A percentile compares a stretch with the other conserved stretches of the same genome.
Conservation (phyloP, 2,329 filamentous ascomycete species). For the Botryosphaeria dothidea region DNA sequence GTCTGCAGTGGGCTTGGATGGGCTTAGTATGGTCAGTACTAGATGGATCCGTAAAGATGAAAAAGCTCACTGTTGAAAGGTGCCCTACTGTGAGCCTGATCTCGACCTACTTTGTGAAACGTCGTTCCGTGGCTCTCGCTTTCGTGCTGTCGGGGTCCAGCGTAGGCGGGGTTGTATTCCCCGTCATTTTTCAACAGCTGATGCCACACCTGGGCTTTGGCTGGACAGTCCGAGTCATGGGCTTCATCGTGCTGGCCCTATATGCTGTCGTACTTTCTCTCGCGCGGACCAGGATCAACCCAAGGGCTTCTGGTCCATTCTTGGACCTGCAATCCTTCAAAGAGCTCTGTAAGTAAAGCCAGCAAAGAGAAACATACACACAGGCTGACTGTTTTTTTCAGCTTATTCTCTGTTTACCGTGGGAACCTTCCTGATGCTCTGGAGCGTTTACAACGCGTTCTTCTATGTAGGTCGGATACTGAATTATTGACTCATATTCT, state of each 20-base stretch:
- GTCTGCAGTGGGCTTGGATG: slow-evolving; percentile 41
- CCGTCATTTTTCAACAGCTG: slow-evolving; percentile 54
- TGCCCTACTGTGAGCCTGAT: slow-evolving; percentile 41
- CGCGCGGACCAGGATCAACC: slow-evolving; percentile 41
- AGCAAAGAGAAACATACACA: slow-evolving; percentile 46
- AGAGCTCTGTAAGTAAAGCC: slow-evolving; percentile 36
- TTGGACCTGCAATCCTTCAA: slow-evolving; percentile 59
- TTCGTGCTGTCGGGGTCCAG: slow-evolving; percentile 46
- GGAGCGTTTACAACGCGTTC: slow-evolving; percentile 53
- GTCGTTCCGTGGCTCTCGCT: slow-evolving; percentile 47
- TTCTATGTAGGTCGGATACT: slow-evolving; percentile 37
- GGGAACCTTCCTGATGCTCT: slow-evolving; percentile 61
- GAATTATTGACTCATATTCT: slow-evolving; percentile 8
- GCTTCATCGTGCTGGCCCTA: slow-evolving; percentile 60
- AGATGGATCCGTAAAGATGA: no score
- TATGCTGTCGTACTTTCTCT: slow-evolving; percentile 42
- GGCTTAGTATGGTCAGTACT: slow-evolving; percentile 37
- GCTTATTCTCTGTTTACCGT: slow-evolving; percentile 48
- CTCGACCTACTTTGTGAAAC: slow-evolving; percentile 45
- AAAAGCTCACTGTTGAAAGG: no score
- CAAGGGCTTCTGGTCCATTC: slow-evolving; percentile 42
- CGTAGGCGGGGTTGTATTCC: slow-evolving; percentile 48
- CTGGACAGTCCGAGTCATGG: slow-evolving; percentile 56
- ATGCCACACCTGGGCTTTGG: slow-evolving; percentile 58
- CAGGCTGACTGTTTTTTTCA: slow-evolving; percentile 34